A percentile compares a stretch with the other conserved stretches of the same genome.
These are phyloP conservation scores for Colletotrichum aenigma DNA, from an alignment of 2,329 filamentous ascomycete species.

Conservation along the genomic window DNA sequence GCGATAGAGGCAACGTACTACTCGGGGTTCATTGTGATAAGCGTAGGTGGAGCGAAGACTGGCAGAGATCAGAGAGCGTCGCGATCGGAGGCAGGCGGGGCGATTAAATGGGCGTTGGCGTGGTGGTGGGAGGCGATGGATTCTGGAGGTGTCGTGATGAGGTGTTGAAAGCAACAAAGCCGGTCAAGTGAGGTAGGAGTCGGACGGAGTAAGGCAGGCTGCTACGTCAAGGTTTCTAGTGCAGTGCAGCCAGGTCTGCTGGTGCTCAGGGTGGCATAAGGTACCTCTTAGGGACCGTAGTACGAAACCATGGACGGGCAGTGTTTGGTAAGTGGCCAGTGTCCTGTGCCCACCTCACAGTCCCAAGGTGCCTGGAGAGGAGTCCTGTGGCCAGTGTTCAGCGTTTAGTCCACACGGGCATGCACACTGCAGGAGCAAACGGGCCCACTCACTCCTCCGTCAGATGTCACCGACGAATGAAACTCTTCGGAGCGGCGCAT, in stretches of 20 bases:
- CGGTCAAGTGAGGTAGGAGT: conserved; percentile 19
- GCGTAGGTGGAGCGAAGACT: conserved; percentile 4
- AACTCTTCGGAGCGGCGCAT: not conserved
- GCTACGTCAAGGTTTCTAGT: conserved; percentile 21
- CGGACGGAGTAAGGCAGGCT: conserved; percentile 20
- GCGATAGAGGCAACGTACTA: conserved; percentile 65
- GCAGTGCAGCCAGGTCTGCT: not conserved
- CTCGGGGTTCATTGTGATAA: conserved; percentile 86
- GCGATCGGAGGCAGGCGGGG: not conserved
- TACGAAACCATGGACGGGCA: not conserved
- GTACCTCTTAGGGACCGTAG: not conserved
- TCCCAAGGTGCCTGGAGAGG: not conserved
- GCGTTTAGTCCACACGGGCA: not conserved
- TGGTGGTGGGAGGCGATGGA: conserved; percentile 13
- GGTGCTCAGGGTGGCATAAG: not conserved
- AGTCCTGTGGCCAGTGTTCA: not conserved
- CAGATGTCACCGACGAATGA: conserved; percentile 15
- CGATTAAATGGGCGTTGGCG: conserved; percentile 10
- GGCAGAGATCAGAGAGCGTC: not conserved
- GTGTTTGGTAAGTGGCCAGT: conserved; percentile 1
- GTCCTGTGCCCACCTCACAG: not conserved
- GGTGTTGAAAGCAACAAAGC: conserved; percentile 20
- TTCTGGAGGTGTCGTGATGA: conserved; percentile 18
- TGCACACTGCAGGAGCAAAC: conserved; percentile 1
- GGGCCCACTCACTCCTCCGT: not conserved